phyloP scores from a whole-genome alignment of 495 filamentous ascomycete genomes.

The Neurospora tetrasperma region DNA sequence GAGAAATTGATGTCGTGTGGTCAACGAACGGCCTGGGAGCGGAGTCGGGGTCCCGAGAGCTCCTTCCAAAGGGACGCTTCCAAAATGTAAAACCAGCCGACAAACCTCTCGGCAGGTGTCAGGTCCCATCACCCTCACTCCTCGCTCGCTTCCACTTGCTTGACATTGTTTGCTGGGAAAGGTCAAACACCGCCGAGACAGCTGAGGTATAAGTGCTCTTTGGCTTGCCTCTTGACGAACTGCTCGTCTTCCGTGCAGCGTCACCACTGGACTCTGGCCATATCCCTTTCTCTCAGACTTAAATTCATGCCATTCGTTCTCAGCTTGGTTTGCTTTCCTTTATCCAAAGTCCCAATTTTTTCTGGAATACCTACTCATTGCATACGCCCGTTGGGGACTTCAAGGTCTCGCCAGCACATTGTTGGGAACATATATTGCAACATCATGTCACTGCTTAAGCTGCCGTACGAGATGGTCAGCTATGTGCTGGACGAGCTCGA shows the following conservation, averaged over 20 bases:
- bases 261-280: neutral
- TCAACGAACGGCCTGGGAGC: neutral
- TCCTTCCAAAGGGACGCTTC: neutral
- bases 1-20: neutral
- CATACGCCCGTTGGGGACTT: neutral
- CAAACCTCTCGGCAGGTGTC: neutral
- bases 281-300: no score
- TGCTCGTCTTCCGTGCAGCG: neutral
- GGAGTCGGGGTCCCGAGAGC: neutral
- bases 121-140: neutral
- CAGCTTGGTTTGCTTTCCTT: neutral
- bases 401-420: neutral
- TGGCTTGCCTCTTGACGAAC: neutral
- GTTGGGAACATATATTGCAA: neutral
- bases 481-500: conserved; percentile 46
- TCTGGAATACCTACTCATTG: neutral
- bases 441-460: conserved; percentile 18
- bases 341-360: accelerated
- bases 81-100: neutral
- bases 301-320: no score
- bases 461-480: conserved; percentile 57
- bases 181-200: neutral
- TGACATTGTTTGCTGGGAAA: neutral
- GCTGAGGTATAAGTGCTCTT: neutral
- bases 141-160: neutral